These are phyloP conservation scores for Lasiodiplodia citricola DNA, from an alignment of 2,329 filamentous ascomycete species.

Conservation along the genomic window DNA sequence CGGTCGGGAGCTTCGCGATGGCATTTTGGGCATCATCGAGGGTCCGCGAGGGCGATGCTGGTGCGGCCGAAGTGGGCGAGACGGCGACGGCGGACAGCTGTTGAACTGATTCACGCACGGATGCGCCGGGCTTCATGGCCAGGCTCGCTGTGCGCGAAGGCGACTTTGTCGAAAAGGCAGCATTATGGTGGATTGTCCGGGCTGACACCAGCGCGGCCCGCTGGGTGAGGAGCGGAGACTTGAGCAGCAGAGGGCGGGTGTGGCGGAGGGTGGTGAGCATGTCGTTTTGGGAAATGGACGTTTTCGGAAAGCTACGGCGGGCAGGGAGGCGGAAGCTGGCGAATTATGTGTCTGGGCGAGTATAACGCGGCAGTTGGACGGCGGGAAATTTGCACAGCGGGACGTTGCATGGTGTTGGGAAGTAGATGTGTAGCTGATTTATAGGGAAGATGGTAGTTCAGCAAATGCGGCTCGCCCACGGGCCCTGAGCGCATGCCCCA, in stretches of 20 bases:
- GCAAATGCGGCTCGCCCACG: slow-evolving; percentile 15
- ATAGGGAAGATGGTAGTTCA: slow-evolving; percentile 11
- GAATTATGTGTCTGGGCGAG: background rate
- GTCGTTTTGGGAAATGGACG: slow-evolving; percentile 18
- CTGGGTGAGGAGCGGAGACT: slow-evolving; percentile 16
- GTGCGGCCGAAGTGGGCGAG: slow-evolving; percentile 7
- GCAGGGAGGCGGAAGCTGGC: background rate
- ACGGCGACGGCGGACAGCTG: background rate
- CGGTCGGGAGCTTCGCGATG: slow-evolving; percentile 23
- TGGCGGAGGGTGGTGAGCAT: slow-evolving; percentile 25
- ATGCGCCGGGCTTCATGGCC: slow-evolving; percentile 10
- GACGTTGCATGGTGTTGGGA: slow-evolving; percentile 6
- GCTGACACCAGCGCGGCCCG: background rate
- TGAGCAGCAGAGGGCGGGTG: slow-evolving; percentile 15
- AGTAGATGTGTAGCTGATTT: slow-evolving; percentile 17
- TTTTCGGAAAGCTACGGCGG: background rate
- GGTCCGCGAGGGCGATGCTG: background rate
- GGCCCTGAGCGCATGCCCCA: background rate
- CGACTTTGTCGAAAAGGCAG: slow-evolving; percentile 9
- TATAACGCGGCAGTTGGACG: background rate
- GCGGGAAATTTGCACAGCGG: background rate
- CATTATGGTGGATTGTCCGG: slow-evolving; percentile 16
- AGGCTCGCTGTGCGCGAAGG: slow-evolving; percentile 6
- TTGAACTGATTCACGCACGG: slow-evolving; percentile 13
- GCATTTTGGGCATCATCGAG: slow-evolving; percentile 2